A percentile compares a stretch with the other conserved stretches of the same genome.
These are phyloP conservation scores for Chamaecrista fasciculata DNA, from an alignment of 306 rosid species.

Conservation along the genomic window DNA sequence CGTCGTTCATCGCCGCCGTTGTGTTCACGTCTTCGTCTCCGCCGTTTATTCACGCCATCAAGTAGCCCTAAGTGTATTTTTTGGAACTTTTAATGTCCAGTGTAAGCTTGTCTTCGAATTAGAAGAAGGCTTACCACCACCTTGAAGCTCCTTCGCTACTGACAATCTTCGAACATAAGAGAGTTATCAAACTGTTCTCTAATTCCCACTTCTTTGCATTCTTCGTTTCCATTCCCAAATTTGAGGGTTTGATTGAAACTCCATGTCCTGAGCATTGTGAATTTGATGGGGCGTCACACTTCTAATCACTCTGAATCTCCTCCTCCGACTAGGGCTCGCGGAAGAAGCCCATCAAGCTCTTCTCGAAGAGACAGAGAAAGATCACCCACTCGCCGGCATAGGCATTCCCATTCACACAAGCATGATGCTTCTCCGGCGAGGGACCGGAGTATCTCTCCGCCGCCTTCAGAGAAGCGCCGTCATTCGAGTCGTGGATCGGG, in stretches of 20 bases:
- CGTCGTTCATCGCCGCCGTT: no score
- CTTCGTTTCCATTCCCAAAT: not conserved
- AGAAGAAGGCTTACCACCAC: no score
- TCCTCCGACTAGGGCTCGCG: slow-evolving; percentile 12
- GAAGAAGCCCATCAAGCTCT: slow-evolving; percentile 25
- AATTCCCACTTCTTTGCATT: not conserved
- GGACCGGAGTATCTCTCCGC: slow-evolving; percentile 26
- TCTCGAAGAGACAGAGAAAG: slow-evolving; percentile 28
- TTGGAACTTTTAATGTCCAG: no score
- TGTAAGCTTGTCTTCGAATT: no score
- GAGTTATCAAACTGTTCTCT: not conserved
- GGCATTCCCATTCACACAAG: slow-evolving; percentile 34
- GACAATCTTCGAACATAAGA: no score
- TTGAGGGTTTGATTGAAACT: not conserved
- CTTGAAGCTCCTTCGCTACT: not conserved
- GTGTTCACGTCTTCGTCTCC: no score
- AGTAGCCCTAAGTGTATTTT: no score
- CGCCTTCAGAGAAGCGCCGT: slow-evolving; percentile 30
- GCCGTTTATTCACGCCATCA: no score
- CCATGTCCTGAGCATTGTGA: slow-evolving; percentile 2
- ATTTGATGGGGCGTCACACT: slow-evolving; percentile 8
- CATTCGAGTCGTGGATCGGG: slow-evolving; percentile 30
- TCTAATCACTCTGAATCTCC: slow-evolving; percentile 1
- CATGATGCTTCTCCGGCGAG: slow-evolving; percentile 36
- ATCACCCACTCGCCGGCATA: slow-evolving; percentile 44